Percentiles rank a stretch among this genome's conserved stretches.
Evolutionary conservation across 306 rosid genomes (phyloP).

Genomic region (Crataegus laevigata): DNA sequence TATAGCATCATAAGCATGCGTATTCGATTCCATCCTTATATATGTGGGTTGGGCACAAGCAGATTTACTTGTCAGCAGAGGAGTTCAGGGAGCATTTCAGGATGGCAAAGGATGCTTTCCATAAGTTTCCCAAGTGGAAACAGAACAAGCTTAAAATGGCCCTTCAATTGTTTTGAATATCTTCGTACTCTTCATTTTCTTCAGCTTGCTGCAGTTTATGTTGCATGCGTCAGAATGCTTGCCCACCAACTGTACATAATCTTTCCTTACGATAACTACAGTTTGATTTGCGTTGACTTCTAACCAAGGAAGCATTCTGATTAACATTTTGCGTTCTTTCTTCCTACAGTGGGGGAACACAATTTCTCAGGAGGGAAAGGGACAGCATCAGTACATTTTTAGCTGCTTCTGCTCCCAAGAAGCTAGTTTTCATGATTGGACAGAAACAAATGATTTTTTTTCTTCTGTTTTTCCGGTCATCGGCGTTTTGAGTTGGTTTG

Average conservation of each 20-base stretch:
- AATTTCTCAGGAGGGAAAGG: constrained; percentile 44
- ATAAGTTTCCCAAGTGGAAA: constrained; percentile 93
- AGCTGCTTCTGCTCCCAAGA: constrained; percentile 79
- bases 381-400: constrained; percentile 74
- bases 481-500: constrained; percentile 37
- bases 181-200: constrained; percentile 16
- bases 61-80: constrained; percentile 77
- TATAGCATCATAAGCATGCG: not conserved
- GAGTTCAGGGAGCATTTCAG: constrained; percentile 77
- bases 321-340: not conserved
- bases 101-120: constrained; percentile 63
- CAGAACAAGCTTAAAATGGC: constrained; percentile 97
- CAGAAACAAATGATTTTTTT: constrained; percentile 13
- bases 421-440: constrained; percentile 40
- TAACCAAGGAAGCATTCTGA: constrained; percentile 22
- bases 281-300: constrained; percentile 1
- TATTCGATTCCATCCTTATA: constrained; percentile 22
- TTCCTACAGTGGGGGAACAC: constrained; percentile 43
- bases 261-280: constrained; percentile 6
- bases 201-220: constrained; percentile 36
- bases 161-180: constrained; percentile 67
- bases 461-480: constrained; percentile 4
- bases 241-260: constrained; percentile 25
- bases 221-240: constrained; percentile 46
- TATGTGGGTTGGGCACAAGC: constrained; percentile 29